Percentiles rank a stretch among this genome's conserved stretches.
Conservation (phyloP, 768 basidiomycete genomes). For the Serendipita sp. region DNA sequence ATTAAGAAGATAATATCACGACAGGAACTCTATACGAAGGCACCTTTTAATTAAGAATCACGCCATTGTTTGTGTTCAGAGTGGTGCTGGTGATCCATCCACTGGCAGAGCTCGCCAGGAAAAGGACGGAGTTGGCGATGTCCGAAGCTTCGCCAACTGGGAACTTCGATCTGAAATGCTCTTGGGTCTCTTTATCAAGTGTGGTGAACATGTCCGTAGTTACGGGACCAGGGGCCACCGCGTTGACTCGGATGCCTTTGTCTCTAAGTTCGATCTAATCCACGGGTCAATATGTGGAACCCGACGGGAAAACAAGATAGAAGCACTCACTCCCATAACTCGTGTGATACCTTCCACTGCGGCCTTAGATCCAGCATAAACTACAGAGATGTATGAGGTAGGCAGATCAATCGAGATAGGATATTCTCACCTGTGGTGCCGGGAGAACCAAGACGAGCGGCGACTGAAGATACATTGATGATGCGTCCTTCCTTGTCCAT, state of each 20-base stretch:
- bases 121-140: no score
- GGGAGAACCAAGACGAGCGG: background rate
- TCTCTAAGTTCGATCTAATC: background rate
- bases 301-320: no score
- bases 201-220: slow-evolving; percentile 27
- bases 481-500: background rate
- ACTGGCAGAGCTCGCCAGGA: no score
- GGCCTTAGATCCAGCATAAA: slow-evolving; percentile 40
- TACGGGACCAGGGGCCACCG: slow-evolving; percentile 38
- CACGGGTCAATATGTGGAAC: no score
- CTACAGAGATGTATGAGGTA: slow-evolving; percentile 21
- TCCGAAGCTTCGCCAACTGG: no score
- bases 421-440: slow-evolving; percentile 21
- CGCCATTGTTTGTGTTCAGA: no score
- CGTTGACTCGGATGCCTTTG: slow-evolving; percentile 39
- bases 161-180: no score
- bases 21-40: no score
- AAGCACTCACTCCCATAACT: background rate
- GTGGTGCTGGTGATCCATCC: no score
- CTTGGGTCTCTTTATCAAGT: no score
- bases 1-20: no score
- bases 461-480: background rate
- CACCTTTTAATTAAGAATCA: no score
- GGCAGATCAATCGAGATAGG: slow-evolving; percentile 28
- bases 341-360: slow-evolving; percentile 38